Evolutionary conservation across 192 early-diverging fungal genomes (phyloP).

Genomic region (Thoreauomyces humboldtii): DNA sequence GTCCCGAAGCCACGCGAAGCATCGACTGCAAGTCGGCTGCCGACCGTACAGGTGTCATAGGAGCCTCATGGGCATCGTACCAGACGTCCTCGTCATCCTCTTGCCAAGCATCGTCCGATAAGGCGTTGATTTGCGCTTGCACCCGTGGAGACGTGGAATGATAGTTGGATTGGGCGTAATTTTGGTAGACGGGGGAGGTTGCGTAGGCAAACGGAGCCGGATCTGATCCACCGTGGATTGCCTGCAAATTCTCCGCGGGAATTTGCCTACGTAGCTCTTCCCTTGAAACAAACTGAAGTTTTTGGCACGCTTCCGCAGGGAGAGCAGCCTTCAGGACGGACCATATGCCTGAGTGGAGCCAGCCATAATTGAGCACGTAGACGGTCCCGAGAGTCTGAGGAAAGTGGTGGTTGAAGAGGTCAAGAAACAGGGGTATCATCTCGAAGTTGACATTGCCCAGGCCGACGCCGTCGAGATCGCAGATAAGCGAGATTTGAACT

Average conservation of each 20-base stretch:
- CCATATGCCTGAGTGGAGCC: slow-evolving; percentile 57
- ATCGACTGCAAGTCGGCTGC: slow-evolving; percentile 28
- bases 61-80: slow-evolving; percentile 44
- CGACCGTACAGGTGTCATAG: slow-evolving; percentile 35
- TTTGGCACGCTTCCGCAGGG: slow-evolving; percentile 40
- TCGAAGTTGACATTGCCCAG: slow-evolving; percentile 44
- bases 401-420: slow-evolving; percentile 43
- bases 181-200: slow-evolving; percentile 10
- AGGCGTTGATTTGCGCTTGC: not conserved
- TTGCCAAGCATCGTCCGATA: slow-evolving; percentile 28
- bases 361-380: slow-evolving; percentile 57
- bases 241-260: slow-evolving; percentile 23
- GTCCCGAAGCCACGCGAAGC: slow-evolving; percentile 21
- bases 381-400: slow-evolving; percentile 47
- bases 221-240: slow-evolving; percentile 18
- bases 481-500: slow-evolving; percentile 37
- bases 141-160: slow-evolving; percentile 15
- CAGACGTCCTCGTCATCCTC: slow-evolving; percentile 42
- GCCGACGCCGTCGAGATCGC: slow-evolving; percentile 48
- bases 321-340: slow-evolving; percentile 39
- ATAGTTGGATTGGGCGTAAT: slow-evolving; percentile 23
- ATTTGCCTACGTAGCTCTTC: slow-evolving; percentile 34
- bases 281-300: slow-evolving; percentile 40
- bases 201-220: slow-evolving; percentile 2
- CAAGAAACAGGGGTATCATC: slow-evolving; percentile 44